Evolutionary conservation across 805 yeast genomes (phyloP).

Genomic region (Saturnispora galanensis): DNA sequence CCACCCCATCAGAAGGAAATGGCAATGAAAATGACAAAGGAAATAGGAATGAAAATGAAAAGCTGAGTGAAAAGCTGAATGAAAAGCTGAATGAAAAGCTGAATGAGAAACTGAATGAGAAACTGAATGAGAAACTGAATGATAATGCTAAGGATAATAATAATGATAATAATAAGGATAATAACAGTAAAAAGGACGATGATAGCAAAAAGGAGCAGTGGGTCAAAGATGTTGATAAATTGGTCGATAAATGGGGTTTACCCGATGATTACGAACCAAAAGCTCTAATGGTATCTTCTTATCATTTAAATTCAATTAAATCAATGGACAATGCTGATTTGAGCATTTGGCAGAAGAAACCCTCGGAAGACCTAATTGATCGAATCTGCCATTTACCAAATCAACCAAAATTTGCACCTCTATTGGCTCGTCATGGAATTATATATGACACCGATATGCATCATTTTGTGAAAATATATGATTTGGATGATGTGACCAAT

Average conservation of each 20-base stretch:
- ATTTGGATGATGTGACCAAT: slow-evolving; percentile 1
- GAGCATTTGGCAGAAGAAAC: neutral
- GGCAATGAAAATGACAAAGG: no score
- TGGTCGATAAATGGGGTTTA: neutral
- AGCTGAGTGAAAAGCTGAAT: no score
- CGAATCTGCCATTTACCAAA: slow-evolving; percentile 1
- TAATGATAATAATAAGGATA: no score
- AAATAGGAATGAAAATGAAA: no score
- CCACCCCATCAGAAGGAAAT: no score
- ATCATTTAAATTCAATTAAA: slow-evolving; percentile 1
- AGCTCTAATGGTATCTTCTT: neutral
- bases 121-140: no score
- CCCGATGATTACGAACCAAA: neutral
- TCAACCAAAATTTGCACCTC: neutral
- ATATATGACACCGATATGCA: neutral
- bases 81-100: no score
- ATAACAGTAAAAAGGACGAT: no score
- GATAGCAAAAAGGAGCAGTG: slow-evolving; percentile 1
- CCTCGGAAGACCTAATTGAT: neutral
- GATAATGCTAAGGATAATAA: no score
- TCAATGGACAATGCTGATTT: slow-evolving; percentile 3
- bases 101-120: no score
- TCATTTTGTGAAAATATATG: slow-evolving; percentile 2
- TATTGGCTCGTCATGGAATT: slow-evolving; percentile 2
- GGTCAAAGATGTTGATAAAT: neutral